Base-by-base conservation (phyloP, 1,139 yeast genomes). In the Yamadazyma aaseri region DNA sequence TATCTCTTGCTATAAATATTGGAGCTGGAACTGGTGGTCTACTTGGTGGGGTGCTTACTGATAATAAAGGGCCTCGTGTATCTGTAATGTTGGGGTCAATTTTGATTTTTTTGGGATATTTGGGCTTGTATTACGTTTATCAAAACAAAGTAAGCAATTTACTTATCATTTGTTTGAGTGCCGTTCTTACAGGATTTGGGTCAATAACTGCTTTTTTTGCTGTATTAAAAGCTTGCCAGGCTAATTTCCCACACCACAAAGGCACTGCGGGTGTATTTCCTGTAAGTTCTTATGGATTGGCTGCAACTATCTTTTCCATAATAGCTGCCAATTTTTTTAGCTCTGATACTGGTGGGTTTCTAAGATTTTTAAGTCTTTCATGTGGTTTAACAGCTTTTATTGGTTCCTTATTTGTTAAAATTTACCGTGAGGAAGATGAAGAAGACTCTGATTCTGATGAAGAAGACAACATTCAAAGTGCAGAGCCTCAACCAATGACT, bases 231-330 rank as follows among this genome's bases (percentile, higher is more conserved):
- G 80, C 83, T 6, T 75, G 84, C 2, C 83, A 85, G 14, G 63
- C 83, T 3, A 82, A 82, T 51, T 83, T 82, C 45, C 89, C 90
- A 0, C 60, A 71, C 22, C 78, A 81, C 48, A 65, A 83, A 46
- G 92, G 92, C 12, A 69, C 79, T 4, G 90, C 90, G 3, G 79
- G 80, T 4, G 79, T 82, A 1, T 60, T 74, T 14, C 84, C 84
- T 1, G 80, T 77, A 3, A 68, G 82, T 21, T 60, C 76, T 3
- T 78, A 70, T 51, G 85, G 83, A 0, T 56, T 78, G 38, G 58
- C 71, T 2, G 75, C 75, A 10, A 68, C 72, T 3, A 41, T 69
- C 10, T 67, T 68, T 44, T 63, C 72, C 3, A 41, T 71, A 1
- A 47, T 76, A 11, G 67, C 81, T 8, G 73, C 79, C 3, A 51